Percentiles rank a stretch among this genome's conserved stretches.
phyloP scores from a whole-genome alignment of 345 rosid species.

The Cardamine resedifolia region DNA sequence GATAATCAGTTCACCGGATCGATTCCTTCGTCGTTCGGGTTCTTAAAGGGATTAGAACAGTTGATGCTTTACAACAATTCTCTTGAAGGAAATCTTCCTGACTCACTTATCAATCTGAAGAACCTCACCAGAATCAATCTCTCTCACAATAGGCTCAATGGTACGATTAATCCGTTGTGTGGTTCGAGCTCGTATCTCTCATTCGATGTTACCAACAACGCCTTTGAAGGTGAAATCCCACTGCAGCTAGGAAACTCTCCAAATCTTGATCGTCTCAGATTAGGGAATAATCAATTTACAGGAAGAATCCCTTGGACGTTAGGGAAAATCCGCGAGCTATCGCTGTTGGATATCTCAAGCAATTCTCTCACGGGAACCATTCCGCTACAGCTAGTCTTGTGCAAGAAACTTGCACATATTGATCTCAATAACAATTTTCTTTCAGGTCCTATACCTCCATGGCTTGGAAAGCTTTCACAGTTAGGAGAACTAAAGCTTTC shows the following conservation, averaged over 20 bases:
- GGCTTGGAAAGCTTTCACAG: slow-evolving; percentile 67
- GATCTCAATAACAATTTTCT: slow-evolving; percentile 83
- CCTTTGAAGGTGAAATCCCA: slow-evolving; percentile 67
- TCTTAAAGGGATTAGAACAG: slow-evolving; percentile 56
- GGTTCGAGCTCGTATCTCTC: slow-evolving; percentile 70
- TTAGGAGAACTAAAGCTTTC: slow-evolving; percentile 87
- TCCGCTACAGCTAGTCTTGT: slow-evolving; percentile 62
- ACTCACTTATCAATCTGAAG: slow-evolving; percentile 50
- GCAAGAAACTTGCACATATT: slow-evolving; percentile 74
- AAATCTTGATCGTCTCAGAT: slow-evolving; percentile 72
- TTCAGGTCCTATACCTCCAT: slow-evolving; percentile 65
- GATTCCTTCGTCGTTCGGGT: slow-evolving; percentile 60
- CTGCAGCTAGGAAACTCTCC: slow-evolving; percentile 71
- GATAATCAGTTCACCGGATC: slow-evolving; percentile 72
- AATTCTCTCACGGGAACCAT: slow-evolving; percentile 71
- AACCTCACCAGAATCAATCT: slow-evolving; percentile 89
- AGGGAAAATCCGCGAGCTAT: slow-evolving; percentile 64
- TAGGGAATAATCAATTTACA: slow-evolving; percentile 70
- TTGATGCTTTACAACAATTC: slow-evolving; percentile 95
- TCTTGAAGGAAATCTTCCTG: slow-evolving; percentile 70
- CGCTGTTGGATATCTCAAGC: slow-evolving; percentile 68
- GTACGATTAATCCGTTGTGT: slow-evolving; percentile 63
- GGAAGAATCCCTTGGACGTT: slow-evolving; percentile 82
- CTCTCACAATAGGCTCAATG: slow-evolving; percentile 66
- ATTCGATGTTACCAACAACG: slow-evolving; percentile 77